Evolutionary conservation across 31 red algal genomes (phyloP), one percentile per base, ranked within the genome.

Genomic region (Pterothamnion heteromorphum): DNA sequence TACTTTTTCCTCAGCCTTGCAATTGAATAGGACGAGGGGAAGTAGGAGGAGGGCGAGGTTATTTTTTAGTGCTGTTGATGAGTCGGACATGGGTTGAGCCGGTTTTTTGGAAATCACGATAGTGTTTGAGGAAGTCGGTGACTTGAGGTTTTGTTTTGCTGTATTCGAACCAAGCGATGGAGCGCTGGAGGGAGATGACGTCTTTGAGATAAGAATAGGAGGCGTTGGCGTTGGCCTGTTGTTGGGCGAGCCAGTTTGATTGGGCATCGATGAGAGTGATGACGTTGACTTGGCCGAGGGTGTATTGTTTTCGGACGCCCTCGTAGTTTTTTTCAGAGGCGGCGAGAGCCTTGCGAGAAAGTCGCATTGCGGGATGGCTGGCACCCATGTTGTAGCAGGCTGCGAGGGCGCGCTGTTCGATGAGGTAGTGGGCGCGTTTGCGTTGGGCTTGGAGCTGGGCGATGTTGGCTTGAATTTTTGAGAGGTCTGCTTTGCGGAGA

Each of bases 61-160:
- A 64, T 64, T 64, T 64, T n/a, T 64, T 64, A 64, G n/a, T n/a
- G n/a, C n/a, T n/a, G n/a, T n/a, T n/a, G n/a, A 64, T 64, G 51
- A 64, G 14, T 9, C 51, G 51, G n/a, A 64, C 51, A 64, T 64
- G 51, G 51, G 51, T n/a, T 64, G 51, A 64, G 51, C 51, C 51
- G 51, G 51, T 64, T 64, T 64, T 64, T 64, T 64, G 51, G n/a
- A 64, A 64, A 64, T 64, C 51, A n/a, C n/a, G 51, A n/a, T 64
- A 64, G 51, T 64, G 51, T n/a, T 64, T 9, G 51, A 64, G 9
- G 51, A 64, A 64, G 51, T 64, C 51, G n/a, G 51, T n/a, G 51
- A 64, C 51, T 64, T 64, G 51, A 64, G 51, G 51, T 64, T 64
- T 64, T 9, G 51, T 18, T n/a, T 64, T 64, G 51, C 14, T 18